Conservation (phyloP, 352 stramenopile species). For the Peronosclerospora sorghi region DNA sequence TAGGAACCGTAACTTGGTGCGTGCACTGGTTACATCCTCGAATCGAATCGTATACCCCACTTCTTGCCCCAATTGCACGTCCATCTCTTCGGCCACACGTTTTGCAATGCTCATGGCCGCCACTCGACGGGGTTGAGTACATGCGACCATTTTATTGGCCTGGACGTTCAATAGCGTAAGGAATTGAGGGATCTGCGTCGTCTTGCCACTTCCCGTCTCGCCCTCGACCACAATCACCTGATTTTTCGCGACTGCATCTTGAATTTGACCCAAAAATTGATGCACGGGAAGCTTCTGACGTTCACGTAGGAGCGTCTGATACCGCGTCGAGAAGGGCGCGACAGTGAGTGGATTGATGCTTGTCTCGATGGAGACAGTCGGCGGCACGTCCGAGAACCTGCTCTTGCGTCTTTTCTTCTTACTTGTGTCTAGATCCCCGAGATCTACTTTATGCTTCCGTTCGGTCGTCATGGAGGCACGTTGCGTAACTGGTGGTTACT, state of each 20-base stretch:
- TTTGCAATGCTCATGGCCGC: conserved; percentile 96
- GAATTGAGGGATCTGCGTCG: conserved; percentile 94
- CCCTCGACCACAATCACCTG: conserved; percentile 96
- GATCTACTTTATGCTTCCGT: conserved; percentile 56
- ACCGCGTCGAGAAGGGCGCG: conserved; percentile 81
- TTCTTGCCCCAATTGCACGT: conserved; percentile 93
- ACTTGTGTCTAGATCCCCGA: conserved; percentile 28
- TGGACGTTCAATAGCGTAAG: conserved; percentile 74
- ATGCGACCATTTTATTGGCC: conserved; percentile 82
- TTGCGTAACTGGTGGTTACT: too few relatives aligned
- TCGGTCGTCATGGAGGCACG: conserved; percentile 36
- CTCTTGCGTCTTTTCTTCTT: conserved; percentile 61
- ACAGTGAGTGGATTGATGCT: conserved; percentile 89
- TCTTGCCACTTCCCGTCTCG: conserved; percentile 97
- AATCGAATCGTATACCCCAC: conserved; percentile 99
- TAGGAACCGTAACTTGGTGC: conserved; percentile 76
- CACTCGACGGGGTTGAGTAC: conserved; percentile 96
- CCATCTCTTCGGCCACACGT: conserved; percentile 98
- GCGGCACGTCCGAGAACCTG: conserved; percentile 61
- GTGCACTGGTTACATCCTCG: conserved; percentile 89
- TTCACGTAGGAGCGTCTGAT: conserved; percentile 87
- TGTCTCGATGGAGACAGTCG: conserved; percentile 1
- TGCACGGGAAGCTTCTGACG: conserved; percentile 97
- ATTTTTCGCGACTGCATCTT: conserved; percentile 90
- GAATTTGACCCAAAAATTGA: conserved; percentile 94